Evolutionary conservation across 129 eudicot genomes (phyloP), one percentile per base, ranked within the genome.

Genomic region (Flaveria robusta): DNA sequence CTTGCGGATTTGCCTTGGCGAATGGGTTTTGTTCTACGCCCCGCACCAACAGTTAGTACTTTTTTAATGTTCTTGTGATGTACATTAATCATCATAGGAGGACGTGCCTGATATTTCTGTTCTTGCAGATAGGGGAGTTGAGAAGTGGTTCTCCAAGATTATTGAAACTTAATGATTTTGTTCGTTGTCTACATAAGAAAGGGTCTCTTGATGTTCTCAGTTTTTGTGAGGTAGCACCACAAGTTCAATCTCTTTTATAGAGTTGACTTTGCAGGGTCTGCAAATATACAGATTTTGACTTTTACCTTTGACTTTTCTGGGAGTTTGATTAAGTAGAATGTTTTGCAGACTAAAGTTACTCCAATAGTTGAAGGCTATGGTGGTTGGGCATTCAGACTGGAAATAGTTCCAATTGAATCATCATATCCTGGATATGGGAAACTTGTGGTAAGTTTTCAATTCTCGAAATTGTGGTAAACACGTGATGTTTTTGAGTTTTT

Each of bases 1-100:
- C 97, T 95, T 75, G 99, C 99, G 37, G 99, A 95, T 79, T 82
- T 95, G 91, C 99, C 99, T 77, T 95, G 97, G 96, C 83, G 97
- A 24, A 95, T 95, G 97, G 99, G 99, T 66, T 85, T 87, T 83
- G 97, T 95, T 74, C 81, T 95, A 70, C 96, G 99, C 72, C 99
- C 99, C 56, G 99, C 99, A 71, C 99, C 99, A 16, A 84, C 91
- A 20, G 99, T 95, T 9, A 86, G 90, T 91, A 16, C 73, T 49
- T 46, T 24, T 9, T 79, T 46, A 34, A 34, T 5, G 39, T 29
- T 5, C 29, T 20, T 62, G 49, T 26, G 19, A 19, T 74, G 79
- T 75, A 52, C 70, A 43, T 9, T 41, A 9, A 51, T 22, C 59
- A 62, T 22, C 9, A 7, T 20, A 20, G 68, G 71, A 15, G 15